Evolutionary conservation across 192 early-diverging fungal genomes (phyloP), one percentile per base, ranked within the genome.

Genomic region (Podila epicladia): DNA sequence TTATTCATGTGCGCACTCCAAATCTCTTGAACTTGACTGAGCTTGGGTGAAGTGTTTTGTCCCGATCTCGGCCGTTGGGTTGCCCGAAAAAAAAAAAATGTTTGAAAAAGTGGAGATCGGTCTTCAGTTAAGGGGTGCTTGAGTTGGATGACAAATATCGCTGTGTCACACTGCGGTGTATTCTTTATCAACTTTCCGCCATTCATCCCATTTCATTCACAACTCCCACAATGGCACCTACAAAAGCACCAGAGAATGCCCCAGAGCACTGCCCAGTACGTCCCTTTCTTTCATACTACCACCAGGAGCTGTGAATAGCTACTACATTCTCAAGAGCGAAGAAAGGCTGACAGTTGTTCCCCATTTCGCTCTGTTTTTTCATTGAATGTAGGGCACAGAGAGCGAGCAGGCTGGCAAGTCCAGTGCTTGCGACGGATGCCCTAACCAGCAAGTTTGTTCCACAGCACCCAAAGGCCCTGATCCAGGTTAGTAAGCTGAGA

Each of bases 381-480:
- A 26, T 15, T 67, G 50, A 51, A 15, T 11, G 32, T 69, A 90
- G 87, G 94, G 94, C 1, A 88, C 92, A 20, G 89, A 89, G 24
- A 93, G 90, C 74, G 88, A 90, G 62, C 51, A 84, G 26, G 94
- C 94, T 7, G 94, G 94, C 28, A 89, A 88, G 63, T 89, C 90
- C 17, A 87, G 87, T 26, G 93, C 92, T 2, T 96, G 94, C 82
- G 92, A 85, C 60, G 94, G 94, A 1, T 96, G 94, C 63, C 94
- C 94, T 13, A 95, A 95, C 83, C 93, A 94, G 72, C 74, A 86
- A 28, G 86, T 91, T 62, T 96, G 94, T 65, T 87, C 93, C 33
- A 89, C 92, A 26, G 84, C 92, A 20, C 92, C 93, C 32, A 90
- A 91, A n/a, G 94, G 93, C 0, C 92, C 94, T 29, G 94, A 96